A percentile compares a stretch with the other conserved stretches of the same genome.
These are phyloP conservation scores for Ballota nigra DNA, from an alignment of 257 asterid genomes.

Conservation along the genomic window DNA sequence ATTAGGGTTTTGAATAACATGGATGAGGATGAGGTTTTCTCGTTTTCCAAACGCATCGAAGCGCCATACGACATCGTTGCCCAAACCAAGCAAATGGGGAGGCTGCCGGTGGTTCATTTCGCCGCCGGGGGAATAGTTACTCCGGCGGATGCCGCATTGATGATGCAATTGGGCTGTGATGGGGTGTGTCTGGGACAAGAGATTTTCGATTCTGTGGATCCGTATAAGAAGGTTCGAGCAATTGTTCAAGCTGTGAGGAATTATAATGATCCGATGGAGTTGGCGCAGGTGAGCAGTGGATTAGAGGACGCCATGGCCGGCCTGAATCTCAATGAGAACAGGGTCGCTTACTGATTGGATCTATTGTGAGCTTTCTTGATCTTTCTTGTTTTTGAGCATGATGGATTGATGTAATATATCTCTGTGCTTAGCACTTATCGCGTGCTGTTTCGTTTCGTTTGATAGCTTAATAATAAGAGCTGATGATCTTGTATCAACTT, in stretches of 20 bases:
- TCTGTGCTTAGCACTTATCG: conserved; percentile 14
- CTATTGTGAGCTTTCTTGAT: conserved; percentile 21
- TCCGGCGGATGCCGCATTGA: conserved; percentile 84
- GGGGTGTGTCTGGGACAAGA: conserved; percentile 67
- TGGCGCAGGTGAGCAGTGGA: conserved; percentile 70
- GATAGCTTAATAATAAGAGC: conserved; percentile 20
- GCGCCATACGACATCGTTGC: conserved; percentile 82
- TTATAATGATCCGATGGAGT: conserved; percentile 61
- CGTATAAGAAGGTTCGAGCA: conserved; percentile 55
- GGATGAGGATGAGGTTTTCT: conserved; percentile 85
- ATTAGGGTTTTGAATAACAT: conserved; percentile 65
- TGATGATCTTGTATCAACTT: not conserved
- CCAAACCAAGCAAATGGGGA: conserved; percentile 80
- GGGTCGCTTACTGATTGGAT: conserved; percentile 39
- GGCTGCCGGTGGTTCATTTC: conserved; percentile 89
- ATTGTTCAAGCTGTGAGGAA: conserved; percentile 78
- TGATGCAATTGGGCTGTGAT: conserved; percentile 91
- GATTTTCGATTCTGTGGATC: conserved; percentile 55
- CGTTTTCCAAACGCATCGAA: conserved; percentile 56
- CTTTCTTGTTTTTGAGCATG: conserved; percentile 28
- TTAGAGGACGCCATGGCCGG: conserved; percentile 64
- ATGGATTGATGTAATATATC: conserved; percentile 17
- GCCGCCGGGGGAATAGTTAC: conserved; percentile 85
- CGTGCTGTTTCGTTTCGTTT: conserved; percentile 11
- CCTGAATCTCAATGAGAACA: conserved; percentile 41